A percentile compares a stretch with the other conserved stretches of the same genome.
Evolutionary conservation across 2,329 filamentous ascomycete genomes (phyloP).

Genomic region (Colletotrichum camelliae): DNA sequence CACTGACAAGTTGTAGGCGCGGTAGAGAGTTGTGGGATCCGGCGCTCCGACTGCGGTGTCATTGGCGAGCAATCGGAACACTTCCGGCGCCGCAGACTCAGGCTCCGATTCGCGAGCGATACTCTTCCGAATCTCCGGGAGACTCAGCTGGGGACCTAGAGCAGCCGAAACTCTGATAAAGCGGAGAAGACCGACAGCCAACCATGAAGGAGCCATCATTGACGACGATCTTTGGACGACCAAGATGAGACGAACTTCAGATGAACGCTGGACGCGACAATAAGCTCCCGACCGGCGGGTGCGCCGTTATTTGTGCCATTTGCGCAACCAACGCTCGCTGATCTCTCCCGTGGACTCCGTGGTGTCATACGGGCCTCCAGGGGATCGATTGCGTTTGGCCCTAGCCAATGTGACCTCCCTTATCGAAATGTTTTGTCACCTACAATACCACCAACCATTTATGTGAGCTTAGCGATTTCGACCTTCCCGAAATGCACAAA

Average conservation of each 20-base stretch:
- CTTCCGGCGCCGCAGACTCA: not conserved
- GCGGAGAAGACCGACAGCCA: not conserved
- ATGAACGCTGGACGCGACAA: not conserved
- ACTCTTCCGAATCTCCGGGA: constrained; percentile 1
- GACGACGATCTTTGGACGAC: not conserved
- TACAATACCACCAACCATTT: not conserved
- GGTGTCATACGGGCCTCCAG: not conserved
- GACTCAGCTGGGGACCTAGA: constrained; percentile 7
- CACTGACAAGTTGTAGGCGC: constrained; percentile 46
- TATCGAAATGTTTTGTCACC: not conserved
- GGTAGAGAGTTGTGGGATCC: constrained; percentile 31
- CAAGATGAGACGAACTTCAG: not conserved
- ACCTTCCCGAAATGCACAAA: constrained; percentile 14
- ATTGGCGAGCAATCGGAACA: not conserved
- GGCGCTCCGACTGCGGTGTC: not conserved
- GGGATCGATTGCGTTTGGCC: not conserved
- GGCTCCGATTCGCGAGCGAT: not conserved
- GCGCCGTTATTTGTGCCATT: not conserved
- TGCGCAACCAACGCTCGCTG: not conserved
- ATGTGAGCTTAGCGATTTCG: not conserved
- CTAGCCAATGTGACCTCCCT: constrained; percentile 5
- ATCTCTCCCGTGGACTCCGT: not conserved
- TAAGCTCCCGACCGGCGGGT: not conserved
- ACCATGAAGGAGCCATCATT: not conserved
- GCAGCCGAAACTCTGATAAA: not conserved